A percentile compares a stretch with the other conserved stretches of the same genome.
Conservation (phyloP, 2,329 filamentous ascomycete species). For the Anisogramma anomala region DNA sequence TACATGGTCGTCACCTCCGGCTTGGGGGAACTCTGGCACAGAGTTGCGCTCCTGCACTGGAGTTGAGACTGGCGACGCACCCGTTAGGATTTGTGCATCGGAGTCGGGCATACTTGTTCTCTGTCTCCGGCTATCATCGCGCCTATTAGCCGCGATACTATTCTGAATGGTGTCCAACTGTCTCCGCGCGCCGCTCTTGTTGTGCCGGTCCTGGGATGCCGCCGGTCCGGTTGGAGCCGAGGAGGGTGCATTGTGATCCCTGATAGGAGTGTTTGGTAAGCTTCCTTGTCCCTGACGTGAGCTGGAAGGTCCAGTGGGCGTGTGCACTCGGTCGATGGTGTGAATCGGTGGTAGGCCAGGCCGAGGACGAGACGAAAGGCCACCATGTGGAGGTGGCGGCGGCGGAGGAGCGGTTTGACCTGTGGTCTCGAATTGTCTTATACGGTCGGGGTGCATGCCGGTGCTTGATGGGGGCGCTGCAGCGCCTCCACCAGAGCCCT, state of each 20-base stretch:
- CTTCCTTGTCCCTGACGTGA: constrained; percentile 17
- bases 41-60: constrained; percentile 34
- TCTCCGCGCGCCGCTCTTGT: constrained; percentile 30
- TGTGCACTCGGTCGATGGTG: constrained; percentile 19
- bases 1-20: constrained; percentile 20
- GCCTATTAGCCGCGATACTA: constrained; percentile 26
- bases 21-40: constrained; percentile 20
- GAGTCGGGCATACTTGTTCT: constrained; percentile 37
- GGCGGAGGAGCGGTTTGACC: constrained; percentile 31
- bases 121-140: constrained; percentile 15
- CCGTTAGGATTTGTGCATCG: constrained; percentile 45
- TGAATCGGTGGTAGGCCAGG: constrained; percentile 18
- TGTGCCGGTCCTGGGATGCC: constrained; percentile 27
- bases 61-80: constrained; percentile 39
- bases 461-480: constrained; percentile 12
- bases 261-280: constrained; percentile 21
- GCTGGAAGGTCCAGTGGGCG: constrained; percentile 20
- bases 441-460: constrained; percentile 31
- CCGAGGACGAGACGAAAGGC: constrained; percentile 13
- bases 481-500: constrained; percentile 16
- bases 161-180: constrained; percentile 43
- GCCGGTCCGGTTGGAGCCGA: constrained; percentile 23
- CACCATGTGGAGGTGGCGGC: constrained; percentile 23
- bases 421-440: constrained; percentile 29
- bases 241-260: constrained; percentile 14